Evolutionary conservation across 805 yeast genomes (phyloP).

Genomic region (Candida silvatica): DNA sequence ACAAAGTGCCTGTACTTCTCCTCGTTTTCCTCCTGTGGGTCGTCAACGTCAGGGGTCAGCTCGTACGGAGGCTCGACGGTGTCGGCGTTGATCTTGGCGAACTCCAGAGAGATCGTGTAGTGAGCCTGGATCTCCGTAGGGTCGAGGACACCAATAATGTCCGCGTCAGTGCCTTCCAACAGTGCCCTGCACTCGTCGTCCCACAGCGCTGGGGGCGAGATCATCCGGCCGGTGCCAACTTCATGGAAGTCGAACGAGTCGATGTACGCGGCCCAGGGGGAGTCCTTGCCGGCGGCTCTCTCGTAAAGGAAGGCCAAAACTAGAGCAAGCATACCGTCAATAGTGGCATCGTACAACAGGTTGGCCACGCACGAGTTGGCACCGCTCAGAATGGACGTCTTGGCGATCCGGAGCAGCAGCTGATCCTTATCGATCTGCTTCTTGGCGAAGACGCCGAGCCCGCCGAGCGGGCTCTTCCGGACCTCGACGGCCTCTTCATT

Average conservation of each 20-base stretch:
- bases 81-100: conserved; percentile 27
- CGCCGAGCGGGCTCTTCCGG: conserved; percentile 44
- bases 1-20: conserved; percentile 40
- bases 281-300: conserved; percentile 38
- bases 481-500: conserved; percentile 37
- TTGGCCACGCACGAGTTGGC: conserved; percentile 59
- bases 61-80: conserved; percentile 30
- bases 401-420: conserved; percentile 51
- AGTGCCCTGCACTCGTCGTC: conserved; percentile 32
- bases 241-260: conserved; percentile 33
- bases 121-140: conserved; percentile 31
- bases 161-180: conserved; percentile 55
- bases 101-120: conserved; percentile 30
- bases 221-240: conserved; percentile 19
- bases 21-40: conserved; percentile 15
- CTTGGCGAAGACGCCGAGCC: conserved; percentile 66
- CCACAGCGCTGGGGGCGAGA: conserved; percentile 66
- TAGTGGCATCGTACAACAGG: conserved; percentile 47
- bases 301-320: conserved; percentile 71
- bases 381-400: conserved; percentile 46
- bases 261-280: conserved; percentile 79
- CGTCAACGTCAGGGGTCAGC: conserved; percentile 13
- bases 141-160: conserved; percentile 51
- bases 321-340: conserved; percentile 60
- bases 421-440: conserved; percentile 28